Percentiles rank a stretch among this genome's conserved stretches.
Evolutionary conservation across 805 yeast species (phyloP).

Genomic region (Pichia occidentalis): DNA sequence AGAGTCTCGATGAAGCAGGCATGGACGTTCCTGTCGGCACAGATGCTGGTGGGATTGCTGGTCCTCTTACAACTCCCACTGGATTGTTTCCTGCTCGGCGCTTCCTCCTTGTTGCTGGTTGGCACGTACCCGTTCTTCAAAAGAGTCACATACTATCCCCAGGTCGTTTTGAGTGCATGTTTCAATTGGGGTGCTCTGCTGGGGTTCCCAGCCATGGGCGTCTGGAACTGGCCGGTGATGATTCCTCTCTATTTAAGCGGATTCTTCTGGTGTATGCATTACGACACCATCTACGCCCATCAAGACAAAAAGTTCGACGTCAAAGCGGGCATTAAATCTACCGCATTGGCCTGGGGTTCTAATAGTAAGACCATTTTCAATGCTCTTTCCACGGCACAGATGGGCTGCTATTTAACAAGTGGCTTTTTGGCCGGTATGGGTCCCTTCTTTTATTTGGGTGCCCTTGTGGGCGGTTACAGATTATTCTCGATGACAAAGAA

Average conservation of each 20-base stretch:
- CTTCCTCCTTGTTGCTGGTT: constrained; percentile 71
- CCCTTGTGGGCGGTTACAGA: constrained; percentile 62
- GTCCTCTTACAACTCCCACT: constrained; percentile 68
- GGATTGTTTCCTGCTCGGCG: constrained; percentile 78
- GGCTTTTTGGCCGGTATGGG: constrained; percentile 79
- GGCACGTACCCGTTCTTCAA: constrained; percentile 89
- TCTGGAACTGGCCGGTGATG: constrained; percentile 71
- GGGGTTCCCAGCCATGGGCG: constrained; percentile 95
- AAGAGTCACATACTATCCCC: constrained; percentile 94
- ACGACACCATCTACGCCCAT: constrained; percentile 96
- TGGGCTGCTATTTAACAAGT: constrained; percentile 54
- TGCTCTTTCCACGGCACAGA: constrained; percentile 61
- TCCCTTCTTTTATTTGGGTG: constrained; percentile 70
- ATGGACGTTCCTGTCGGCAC: constrained; percentile 59
- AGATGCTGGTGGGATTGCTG: constrained; percentile 65
- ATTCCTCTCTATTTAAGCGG: constrained; percentile 70
- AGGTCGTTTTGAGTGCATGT: constrained; percentile 68
- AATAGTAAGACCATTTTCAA: constrained; percentile 64
- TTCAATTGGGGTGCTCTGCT: constrained; percentile 92
- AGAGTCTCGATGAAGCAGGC: constrained; percentile 71
- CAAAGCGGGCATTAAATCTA: constrained; percentile 86
- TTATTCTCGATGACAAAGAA: constrained; percentile 58
- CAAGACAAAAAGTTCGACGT: constrained; percentile 90
- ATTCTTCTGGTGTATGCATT: constrained; percentile 89
- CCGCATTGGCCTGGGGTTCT: constrained; percentile 93